These are phyloP conservation scores for Calocera viscosa DNA, from an alignment of 768 basidiomycete species.

Conservation along the genomic window DNA sequence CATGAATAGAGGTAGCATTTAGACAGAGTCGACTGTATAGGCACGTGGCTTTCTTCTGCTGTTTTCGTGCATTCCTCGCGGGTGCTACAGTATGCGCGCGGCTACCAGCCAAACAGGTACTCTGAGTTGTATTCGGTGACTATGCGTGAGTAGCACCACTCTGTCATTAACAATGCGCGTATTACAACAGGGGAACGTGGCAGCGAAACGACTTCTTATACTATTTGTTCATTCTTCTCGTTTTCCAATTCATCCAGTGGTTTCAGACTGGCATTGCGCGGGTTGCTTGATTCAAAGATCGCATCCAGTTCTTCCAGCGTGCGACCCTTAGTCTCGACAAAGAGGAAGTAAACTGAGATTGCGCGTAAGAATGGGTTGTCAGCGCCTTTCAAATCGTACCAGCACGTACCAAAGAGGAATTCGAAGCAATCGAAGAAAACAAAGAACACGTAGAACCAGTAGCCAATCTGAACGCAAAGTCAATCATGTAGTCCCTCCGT, in stretches of 20 bases:
- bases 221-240: too few relatives aligned
- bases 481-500: neutral
- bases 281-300: constrained; percentile 21
- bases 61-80: too few relatives aligned
- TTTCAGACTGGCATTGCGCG: neutral
- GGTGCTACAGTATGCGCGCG: too few relatives aligned
- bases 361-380: constrained; percentile 30
- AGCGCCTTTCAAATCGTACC: neutral
- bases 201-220: too few relatives aligned
- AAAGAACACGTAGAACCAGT: constrained; percentile 16
- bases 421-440: constrained; percentile 21
- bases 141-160: too few relatives aligned
- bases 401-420: constrained; percentile 14
- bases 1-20: too few relatives aligned
- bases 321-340: constrained; percentile 45
- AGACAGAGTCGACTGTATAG: too few relatives aligned
- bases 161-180: too few relatives aligned
- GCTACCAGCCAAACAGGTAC: too few relatives aligned
- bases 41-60: too few relatives aligned
- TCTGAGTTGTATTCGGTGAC: too few relatives aligned
- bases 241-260: neutral
- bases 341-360: constrained; percentile 50
- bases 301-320: constrained; percentile 44
- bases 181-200: too few relatives aligned
- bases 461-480: neutral